Percentiles rank a stretch among this genome's conserved stretches.
Evolutionary conservation across 1,284 basidiomycete species (phyloP).

Genomic region (Ganoderma multipileum): DNA sequence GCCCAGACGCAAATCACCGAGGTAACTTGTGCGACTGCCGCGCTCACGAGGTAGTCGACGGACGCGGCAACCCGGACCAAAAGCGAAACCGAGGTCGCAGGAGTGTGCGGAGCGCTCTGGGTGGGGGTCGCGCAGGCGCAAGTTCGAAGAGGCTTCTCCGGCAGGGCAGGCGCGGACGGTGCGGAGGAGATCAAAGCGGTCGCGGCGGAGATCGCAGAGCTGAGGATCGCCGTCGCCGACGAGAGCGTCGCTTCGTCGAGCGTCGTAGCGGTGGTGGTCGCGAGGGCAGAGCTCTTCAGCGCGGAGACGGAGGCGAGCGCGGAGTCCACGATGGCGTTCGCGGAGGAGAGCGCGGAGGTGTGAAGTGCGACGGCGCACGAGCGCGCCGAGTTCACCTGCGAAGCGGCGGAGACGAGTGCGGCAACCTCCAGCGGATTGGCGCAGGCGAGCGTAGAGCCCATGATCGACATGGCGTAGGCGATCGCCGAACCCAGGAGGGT

Average conservation of each 20-base stretch:
- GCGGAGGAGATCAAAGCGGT: background rate
- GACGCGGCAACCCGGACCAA: background rate
- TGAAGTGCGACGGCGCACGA: background rate
- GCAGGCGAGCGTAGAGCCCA: background rate
- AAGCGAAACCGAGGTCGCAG: background rate
- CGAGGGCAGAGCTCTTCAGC: background rate
- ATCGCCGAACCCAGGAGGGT: background rate
- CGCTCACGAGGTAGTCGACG: background rate
- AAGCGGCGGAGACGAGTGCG: background rate
- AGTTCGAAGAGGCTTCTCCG: background rate
- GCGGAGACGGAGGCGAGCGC: background rate
- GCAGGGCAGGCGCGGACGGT: background rate
- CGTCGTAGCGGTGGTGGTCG: background rate
- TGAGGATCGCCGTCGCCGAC: background rate
- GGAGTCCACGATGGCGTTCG: background rate
- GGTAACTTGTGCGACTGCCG: background rate
- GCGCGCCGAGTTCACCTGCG: background rate
- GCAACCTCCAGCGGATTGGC: background rate
- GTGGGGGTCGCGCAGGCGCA: background rate
- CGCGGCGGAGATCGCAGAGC: background rate
- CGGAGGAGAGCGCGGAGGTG: background rate
- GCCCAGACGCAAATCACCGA: background rate
- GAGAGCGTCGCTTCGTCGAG: background rate
- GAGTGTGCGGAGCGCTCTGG: background rate
- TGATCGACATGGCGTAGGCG: background rate